phyloP scores from a whole-genome alignment of 2,329 filamentous ascomycete genomes.

The Sodiomyces alkalinus region DNA sequence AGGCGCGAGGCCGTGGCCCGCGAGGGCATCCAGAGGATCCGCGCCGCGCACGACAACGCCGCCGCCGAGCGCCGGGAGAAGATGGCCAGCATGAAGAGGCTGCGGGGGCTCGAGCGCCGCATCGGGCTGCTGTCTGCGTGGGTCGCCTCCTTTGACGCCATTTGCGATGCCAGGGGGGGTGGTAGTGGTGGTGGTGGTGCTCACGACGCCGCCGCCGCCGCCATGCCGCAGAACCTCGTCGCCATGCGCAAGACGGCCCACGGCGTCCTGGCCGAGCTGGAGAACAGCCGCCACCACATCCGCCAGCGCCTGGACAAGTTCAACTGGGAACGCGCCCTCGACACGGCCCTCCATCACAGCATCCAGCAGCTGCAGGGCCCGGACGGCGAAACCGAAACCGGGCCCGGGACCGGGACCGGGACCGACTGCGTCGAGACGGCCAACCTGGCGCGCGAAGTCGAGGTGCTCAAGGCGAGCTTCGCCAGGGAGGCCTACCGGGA shows the following conservation, averaged over 20 bases:
- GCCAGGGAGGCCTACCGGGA: conserved; percentile 65
- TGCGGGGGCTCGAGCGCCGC: conserved; percentile 69
- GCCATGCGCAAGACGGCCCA: conserved; percentile 78
- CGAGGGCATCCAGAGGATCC: conserved; percentile 68
- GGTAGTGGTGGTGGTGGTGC: no score
- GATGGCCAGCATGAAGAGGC: conserved; percentile 62
- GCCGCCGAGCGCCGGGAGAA: conserved; percentile 65
- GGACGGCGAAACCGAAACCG: conserved; percentile 47
- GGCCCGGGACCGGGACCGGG: conserved; percentile 23
- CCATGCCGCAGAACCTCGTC: conserved; percentile 51
- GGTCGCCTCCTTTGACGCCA: conserved; percentile 79
- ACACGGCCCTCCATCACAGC: conserved; percentile 76
- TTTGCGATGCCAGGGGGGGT: conserved; percentile 59
- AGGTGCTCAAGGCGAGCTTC: conserved; percentile 70
- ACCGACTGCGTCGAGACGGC: conserved; percentile 53
- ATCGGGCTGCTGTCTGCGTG: conserved; percentile 79
- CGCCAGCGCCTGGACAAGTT: conserved; percentile 68
- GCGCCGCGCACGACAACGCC: conserved; percentile 72
- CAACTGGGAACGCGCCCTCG: conserved; percentile 77
- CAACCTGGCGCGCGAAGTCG: conserved; percentile 64
- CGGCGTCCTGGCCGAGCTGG: conserved; percentile 77
- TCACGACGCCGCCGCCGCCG: conserved; percentile 51
- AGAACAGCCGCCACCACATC: conserved; percentile 79
- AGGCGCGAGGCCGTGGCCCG: conserved; percentile 63
- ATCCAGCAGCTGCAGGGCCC: conserved; percentile 65